Conservation (phyloP, 257 asterid genomes). For the Gentiana dahurica region DNA sequence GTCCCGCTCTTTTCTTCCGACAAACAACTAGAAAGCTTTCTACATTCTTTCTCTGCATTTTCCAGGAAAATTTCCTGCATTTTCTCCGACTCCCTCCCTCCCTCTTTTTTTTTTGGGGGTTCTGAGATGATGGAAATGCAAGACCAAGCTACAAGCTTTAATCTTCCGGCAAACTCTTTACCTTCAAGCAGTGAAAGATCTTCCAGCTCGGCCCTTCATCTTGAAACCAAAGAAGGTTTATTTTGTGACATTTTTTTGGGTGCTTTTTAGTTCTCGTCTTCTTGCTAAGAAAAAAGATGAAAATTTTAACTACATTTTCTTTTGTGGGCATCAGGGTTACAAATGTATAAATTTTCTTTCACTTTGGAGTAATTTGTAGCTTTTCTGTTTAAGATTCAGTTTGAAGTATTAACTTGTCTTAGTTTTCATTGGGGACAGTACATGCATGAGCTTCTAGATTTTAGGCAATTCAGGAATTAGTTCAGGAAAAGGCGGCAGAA, state of each 20-base stretch:
- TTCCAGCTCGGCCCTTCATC: slow-evolving; percentile 77
- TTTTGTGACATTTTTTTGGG: neutral
- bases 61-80: neutral
- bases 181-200: slow-evolving; percentile 97
- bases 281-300: neutral
- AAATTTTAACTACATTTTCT: neutral
- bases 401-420: no score
- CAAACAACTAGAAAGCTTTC: slow-evolving; percentile 10
- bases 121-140: slow-evolving; percentile 42
- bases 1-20: slow-evolving; percentile 55
- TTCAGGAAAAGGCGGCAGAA: neutral
- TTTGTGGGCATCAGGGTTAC: neutral
- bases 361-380: no score
- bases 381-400: no score
- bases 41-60: neutral
- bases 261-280: neutral
- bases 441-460: no score
- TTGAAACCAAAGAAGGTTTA: slow-evolving; percentile 68
- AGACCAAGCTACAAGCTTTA: slow-evolving; percentile 74
- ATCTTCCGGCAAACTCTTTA: slow-evolving; percentile 56
- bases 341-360: no score
- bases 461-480: neutral
- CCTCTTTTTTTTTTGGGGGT: neutral
- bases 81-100: neutral
- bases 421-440: no score